phyloP scores from a whole-genome alignment of 2,329 filamentous ascomycete genomes.

The Monosporascus sp. region DNA sequence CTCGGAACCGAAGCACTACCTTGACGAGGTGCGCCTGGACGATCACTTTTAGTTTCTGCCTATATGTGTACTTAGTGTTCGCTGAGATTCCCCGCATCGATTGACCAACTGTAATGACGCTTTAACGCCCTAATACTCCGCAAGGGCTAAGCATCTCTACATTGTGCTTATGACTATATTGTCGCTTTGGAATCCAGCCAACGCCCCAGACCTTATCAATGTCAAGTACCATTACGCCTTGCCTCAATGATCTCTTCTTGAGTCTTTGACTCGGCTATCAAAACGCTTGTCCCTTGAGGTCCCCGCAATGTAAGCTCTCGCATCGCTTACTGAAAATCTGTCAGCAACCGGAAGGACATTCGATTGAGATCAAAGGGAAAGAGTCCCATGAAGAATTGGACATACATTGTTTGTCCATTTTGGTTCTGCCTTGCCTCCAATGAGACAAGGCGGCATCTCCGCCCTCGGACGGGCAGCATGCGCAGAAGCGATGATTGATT shows the following conservation, averaged over 20 bases:
- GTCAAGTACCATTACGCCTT: background rate
- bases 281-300: constrained; percentile 9
- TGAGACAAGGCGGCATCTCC: background rate
- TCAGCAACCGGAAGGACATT: constrained; percentile 6
- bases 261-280: constrained; percentile 7
- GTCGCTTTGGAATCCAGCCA: background rate
- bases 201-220: background rate
- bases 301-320: constrained; percentile 17
- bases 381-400: background rate
- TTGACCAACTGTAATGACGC: no score
- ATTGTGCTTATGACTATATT: background rate
- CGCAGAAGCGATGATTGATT: constrained; percentile 15
- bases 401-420: constrained; percentile 23
- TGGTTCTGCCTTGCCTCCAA: constrained; percentile 9
- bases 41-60: no score
- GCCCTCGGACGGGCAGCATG: constrained; percentile 13
- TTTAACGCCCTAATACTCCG: no score
- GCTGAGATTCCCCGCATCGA: no score
- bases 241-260: background rate
- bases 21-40: no score
- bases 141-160: no score
- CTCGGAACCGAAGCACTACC: no score
- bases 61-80: no score
- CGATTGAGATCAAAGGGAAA: background rate
- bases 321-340: constrained; percentile 14